These are phyloP conservation scores for Microsporum audouinii DNA, from an alignment of 2,329 filamentous ascomycete species.

Conservation along the genomic window DNA sequence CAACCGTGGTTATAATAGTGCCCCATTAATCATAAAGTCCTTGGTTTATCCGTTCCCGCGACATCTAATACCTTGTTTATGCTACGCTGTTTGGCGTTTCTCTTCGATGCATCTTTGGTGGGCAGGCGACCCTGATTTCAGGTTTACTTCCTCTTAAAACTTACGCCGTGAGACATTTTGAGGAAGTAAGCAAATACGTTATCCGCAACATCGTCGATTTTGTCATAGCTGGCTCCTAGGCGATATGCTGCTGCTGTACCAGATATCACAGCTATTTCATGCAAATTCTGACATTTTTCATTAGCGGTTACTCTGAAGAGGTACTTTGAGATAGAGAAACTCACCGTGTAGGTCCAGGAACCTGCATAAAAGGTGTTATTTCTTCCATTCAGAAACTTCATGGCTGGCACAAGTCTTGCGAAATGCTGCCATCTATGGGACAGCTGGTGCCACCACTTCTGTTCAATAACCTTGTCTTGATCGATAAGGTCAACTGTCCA, in stretches of 20 bases:
- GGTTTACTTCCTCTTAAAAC: conserved; percentile 1
- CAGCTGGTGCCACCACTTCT: conserved; percentile 54
- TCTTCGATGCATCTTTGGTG: neutral
- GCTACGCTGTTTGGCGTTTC: neutral
- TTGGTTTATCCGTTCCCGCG: neutral
- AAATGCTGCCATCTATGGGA: conserved; percentile 52
- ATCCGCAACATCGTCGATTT: conserved; percentile 25
- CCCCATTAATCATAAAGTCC: neutral
- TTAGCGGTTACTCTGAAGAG: neutral
- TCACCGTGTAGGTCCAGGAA: conserved; percentile 57
- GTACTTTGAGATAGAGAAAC: conserved; percentile 13
- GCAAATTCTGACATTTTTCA: conserved; percentile 32
- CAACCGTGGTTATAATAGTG: neutral
- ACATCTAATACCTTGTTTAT: neutral
- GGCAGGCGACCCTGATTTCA: neutral
- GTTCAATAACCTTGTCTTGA: conserved; percentile 44
- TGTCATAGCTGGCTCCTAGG: conserved; percentile 51
- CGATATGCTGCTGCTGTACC: conserved; percentile 61
- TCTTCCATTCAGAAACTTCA: conserved; percentile 60
- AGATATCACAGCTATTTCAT: conserved; percentile 59
- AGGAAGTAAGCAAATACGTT: conserved; percentile 26
- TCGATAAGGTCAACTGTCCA: conserved; percentile 50
- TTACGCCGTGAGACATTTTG: conserved; percentile 10
- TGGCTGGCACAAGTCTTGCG: conserved; percentile 52
- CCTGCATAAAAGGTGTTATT: conserved; percentile 53